A percentile compares a stretch with the other conserved stretches of the same genome.
Conservation (phyloP, 495 filamentous ascomycete species). For the Xylaria longipes region DNA sequence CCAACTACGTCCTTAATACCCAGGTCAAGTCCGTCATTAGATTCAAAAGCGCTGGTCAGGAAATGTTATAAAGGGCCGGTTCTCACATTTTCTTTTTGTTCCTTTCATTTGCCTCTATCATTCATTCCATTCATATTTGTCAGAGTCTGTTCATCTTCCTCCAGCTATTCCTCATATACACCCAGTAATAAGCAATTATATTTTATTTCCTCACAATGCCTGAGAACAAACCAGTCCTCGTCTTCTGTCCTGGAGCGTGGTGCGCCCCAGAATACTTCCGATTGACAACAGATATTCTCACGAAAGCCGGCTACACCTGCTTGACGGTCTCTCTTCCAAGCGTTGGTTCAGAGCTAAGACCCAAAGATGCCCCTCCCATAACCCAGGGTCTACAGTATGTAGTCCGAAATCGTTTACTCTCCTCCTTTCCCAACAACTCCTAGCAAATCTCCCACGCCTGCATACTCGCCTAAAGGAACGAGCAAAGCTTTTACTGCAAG, state of each 20-base stretch:
- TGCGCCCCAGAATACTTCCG: constrained; percentile 45
- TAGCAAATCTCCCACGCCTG: not conserved
- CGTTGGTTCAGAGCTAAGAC: constrained; percentile 34
- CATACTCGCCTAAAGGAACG: not conserved
- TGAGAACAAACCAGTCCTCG: constrained; percentile 39
- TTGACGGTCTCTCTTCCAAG: constrained; percentile 47
- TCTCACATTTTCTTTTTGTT: not conserved
- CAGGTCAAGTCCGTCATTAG: not conserved
- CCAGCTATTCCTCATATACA: not conserved
- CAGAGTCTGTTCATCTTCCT: not conserved
- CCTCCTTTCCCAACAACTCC: no score
- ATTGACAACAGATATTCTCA: constrained; percentile 44
- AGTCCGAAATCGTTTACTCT: not conserved
- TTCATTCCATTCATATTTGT: not conserved
- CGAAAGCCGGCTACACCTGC: constrained; percentile 45
- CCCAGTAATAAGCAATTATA: not conserved
- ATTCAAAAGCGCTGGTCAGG: not conserved
- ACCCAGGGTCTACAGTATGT: constrained; percentile 30
- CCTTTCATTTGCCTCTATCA: not conserved
- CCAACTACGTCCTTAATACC: not conserved
- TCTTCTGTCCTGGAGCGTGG: constrained; percentile 59
- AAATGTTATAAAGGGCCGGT: constrained; percentile 5
- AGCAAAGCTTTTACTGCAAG: not conserved
- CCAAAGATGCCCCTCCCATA: constrained; percentile 29
- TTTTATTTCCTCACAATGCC: constrained; percentile 12